Percentiles rank a stretch among this genome's conserved stretches.
These are phyloP conservation scores for Picocystis salinarum DNA, from an alignment of 139 green algal species.

Conservation along the genomic window DNA sequence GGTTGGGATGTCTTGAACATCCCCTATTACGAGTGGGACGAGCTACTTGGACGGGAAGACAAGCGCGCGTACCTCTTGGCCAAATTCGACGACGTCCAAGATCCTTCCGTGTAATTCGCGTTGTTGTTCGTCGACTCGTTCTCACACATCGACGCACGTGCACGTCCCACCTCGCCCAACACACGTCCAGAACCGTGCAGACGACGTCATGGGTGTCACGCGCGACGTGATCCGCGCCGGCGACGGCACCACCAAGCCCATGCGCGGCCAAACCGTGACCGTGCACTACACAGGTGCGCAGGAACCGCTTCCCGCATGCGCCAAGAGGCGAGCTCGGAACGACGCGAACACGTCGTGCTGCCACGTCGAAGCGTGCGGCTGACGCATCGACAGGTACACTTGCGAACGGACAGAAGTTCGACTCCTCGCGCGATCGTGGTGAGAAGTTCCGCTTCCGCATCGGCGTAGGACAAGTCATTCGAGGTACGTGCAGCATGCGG, in stretches of 20 bases:
- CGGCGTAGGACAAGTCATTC: slow-evolving; percentile 3
- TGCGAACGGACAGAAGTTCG: slow-evolving; percentile 54
- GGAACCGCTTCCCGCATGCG: too few relatives aligned
- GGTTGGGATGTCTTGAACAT: slow-evolving; percentile 27
- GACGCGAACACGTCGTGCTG: not conserved
- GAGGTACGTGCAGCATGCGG: too few relatives aligned
- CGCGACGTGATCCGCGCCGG: slow-evolving; percentile 9
- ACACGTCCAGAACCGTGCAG: too few relatives aligned
- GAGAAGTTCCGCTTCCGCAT: slow-evolving; percentile 19
- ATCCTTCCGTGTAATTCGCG: too few relatives aligned
- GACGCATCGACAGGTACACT: slow-evolving; percentile 9
- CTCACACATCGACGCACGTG: too few relatives aligned
- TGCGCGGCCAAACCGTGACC: slow-evolving; percentile 21
- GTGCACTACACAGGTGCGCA: slow-evolving; percentile 37
- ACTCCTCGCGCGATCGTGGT: slow-evolving; percentile 29
- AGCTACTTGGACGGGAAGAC: too few relatives aligned
- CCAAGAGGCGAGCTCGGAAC: too few relatives aligned
- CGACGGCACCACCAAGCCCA: slow-evolving; percentile 20
- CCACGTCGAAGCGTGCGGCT: not conserved
- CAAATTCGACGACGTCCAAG: too few relatives aligned
- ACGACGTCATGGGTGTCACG: slow-evolving; percentile 7
- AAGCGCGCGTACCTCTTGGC: too few relatives aligned
- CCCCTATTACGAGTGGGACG: too few relatives aligned
- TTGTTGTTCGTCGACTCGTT: too few relatives aligned
- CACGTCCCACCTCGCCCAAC: too few relatives aligned